Conservation (phyloP, 208 protist genomes). For the Novymonas esmeraldas region DNA sequence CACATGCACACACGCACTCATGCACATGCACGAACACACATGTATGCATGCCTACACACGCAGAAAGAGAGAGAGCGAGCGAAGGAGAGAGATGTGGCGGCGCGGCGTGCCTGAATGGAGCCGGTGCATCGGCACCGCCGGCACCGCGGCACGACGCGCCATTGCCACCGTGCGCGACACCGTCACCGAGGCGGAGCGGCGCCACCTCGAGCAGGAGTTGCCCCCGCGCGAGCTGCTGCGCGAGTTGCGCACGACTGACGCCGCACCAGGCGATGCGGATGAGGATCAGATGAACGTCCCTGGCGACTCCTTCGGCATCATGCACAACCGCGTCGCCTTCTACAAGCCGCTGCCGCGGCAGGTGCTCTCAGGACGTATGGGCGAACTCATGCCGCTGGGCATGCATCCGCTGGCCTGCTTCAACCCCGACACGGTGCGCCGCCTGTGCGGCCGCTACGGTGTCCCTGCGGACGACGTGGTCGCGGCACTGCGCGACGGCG, state of each 20-base stretch:
- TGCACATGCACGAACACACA: too few relatives aligned
- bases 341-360: conserved; percentile 74
- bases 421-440: conserved; percentile 53
- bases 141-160: conserved; percentile 1
- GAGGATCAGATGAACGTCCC: conserved; percentile 65
- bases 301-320: conserved; percentile 89
- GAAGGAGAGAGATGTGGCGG: not conserved
- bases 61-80: too few relatives aligned
- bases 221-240: conserved; percentile 70
- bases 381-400: conserved; percentile 62
- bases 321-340: conserved; percentile 82
- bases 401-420: conserved; percentile 64
- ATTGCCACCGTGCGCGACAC: conserved; percentile 17
- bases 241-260: conserved; percentile 45
- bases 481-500: conserved; percentile 43
- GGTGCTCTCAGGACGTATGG: conserved; percentile 37
- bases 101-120: not conserved
- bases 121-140: not conserved
- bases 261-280: conserved; percentile 38
- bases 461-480: conserved; percentile 53
- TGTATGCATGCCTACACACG: too few relatives aligned
- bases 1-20: too few relatives aligned
- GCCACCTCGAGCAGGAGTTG: conserved; percentile 71
- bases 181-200: conserved; percentile 59
- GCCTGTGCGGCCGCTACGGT: conserved; percentile 70